Evolutionary conservation across 805 yeast species (phyloP), one percentile per base, ranked within the genome.

Genomic region (Hanseniaspora hatyaiensis): DNA sequence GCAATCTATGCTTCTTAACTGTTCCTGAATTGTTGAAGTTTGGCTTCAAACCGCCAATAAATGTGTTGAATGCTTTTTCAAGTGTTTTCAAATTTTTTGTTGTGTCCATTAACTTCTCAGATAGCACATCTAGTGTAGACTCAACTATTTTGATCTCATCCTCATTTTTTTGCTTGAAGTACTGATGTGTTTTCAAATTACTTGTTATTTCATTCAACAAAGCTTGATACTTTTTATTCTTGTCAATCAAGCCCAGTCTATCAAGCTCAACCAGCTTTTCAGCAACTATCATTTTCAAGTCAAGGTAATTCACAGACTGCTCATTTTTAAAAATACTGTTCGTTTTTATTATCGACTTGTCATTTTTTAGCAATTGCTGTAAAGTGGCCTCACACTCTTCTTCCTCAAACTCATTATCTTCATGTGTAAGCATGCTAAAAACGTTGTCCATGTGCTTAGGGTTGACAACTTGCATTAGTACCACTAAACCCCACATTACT

Each of bases 241-340:
- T 71, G 2, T 80, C 68, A 8, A 88, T 70, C 33, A 70, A 63
- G 1, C 85, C 87, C 58, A 74, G 63, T 1, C 70, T 60, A 57
- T 89, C 96, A 43, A 92, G 65, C 55, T 85, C 85, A 45, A 87
- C 66, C 2, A 89, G 72, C 50, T 80, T 73, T 54, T 82, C 87
- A 30, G 92, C 64, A 0, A 94, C 80, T 54, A 75, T 65, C 51
- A 76, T 79, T 62, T 89, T 92, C 56, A 92, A 68, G 39, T 82
- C 85, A 37, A 83, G 81, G 62, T 81, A 92, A 37, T 70, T 68
- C 22, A 55, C 52, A 26, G 52, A 52, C 2, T 34, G 8, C 8
- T 20, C 12, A 15, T 36, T 44, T 4, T 23, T 44, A 9, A 44
- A 36, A 22, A 36, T 31, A 24, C 31, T n/a, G n/a, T 44, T 44